These are phyloP conservation scores for Allium cepa DNA, from an alignment of 106 monocot genomes.

Conservation along the genomic window DNA sequence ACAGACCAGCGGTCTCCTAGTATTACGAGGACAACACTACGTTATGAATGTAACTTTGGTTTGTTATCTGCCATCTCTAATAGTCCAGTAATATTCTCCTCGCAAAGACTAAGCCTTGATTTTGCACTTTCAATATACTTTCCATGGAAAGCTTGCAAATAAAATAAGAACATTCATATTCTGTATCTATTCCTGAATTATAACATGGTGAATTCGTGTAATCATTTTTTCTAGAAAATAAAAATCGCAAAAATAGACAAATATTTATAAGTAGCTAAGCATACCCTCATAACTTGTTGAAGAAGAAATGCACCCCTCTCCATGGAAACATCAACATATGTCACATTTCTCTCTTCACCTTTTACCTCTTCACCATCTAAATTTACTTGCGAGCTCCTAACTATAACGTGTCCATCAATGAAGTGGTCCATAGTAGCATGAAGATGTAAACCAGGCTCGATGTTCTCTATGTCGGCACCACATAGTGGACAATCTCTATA, in stretches of 20 bases:
- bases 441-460: constrained; percentile 80
- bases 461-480: constrained; percentile 90
- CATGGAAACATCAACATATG: constrained; percentile 93
- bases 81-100: constrained; percentile 78
- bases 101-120: constrained; percentile 76
- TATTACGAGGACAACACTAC: constrained; percentile 96
- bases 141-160: constrained; percentile 74
- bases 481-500: constrained; percentile 95
- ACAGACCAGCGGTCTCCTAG: constrained; percentile 79
- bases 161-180: constrained; percentile 1
- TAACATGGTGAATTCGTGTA: neutral
- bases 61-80: constrained; percentile 42
- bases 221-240: neutral
- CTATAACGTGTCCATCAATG: constrained; percentile 93
- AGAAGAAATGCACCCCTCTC: constrained; percentile 91
- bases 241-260: neutral
- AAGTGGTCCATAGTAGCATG: constrained; percentile 74
- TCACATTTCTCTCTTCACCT: constrained; percentile 58
- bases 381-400: constrained; percentile 58
- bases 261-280: constrained; percentile 10
- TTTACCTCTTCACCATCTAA: constrained; percentile 22
- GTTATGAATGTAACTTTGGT: constrained; percentile 73
- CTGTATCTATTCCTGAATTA: neutral
- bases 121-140: constrained; percentile 82
- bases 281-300: constrained; percentile 97